Conservation (phyloP, 2,329 filamentous ascomycete species). For the Hypoxylon sp. region DNA sequence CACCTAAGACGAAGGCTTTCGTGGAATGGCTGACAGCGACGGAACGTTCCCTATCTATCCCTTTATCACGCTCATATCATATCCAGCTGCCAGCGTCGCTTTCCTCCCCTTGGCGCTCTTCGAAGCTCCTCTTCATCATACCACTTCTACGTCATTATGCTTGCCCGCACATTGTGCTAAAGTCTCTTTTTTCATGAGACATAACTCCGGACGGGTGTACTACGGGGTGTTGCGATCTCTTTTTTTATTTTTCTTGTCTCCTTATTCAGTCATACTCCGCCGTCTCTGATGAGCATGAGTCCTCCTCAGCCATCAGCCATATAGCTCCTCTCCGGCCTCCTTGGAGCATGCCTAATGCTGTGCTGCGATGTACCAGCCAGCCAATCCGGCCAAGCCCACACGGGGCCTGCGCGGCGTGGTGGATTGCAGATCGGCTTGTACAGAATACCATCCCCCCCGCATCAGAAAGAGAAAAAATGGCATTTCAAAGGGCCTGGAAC, state of each 20-base stretch:
- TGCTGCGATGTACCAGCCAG: slow-evolving; percentile 17
- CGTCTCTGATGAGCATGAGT: no score
- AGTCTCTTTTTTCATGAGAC: slow-evolving; percentile 25
- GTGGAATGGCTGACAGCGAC: slow-evolving; percentile 15
- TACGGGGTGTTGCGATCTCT: background rate
- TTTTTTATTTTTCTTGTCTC: background rate
- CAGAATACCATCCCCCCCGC: slow-evolving; percentile 25
- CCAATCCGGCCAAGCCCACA: slow-evolving; percentile 25
- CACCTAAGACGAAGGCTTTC: slow-evolving; percentile 21
- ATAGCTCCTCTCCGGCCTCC: background rate
- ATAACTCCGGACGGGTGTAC: slow-evolving; percentile 17
- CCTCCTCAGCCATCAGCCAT: no score
- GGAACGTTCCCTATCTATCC: slow-evolving; percentile 16
- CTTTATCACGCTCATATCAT: slow-evolving; percentile 21
- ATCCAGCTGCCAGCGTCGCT: no score
- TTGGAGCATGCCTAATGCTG: slow-evolving; percentile 5
- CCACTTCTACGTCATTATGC: slow-evolving; percentile 43
- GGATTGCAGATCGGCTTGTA: slow-evolving; percentile 34
- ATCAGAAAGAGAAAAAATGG: slow-evolving; percentile 20
- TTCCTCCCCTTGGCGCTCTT: slow-evolving; percentile 25
- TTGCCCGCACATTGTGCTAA: slow-evolving; percentile 32
- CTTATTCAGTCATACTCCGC: no score
- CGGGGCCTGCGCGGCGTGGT: slow-evolving; percentile 16
- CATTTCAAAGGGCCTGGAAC: slow-evolving; percentile 30
- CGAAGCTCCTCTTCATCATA: slow-evolving; percentile 35